Conservation (phyloP, 805 yeast genomes). For the Metschnikowia gelsemii region DNA sequence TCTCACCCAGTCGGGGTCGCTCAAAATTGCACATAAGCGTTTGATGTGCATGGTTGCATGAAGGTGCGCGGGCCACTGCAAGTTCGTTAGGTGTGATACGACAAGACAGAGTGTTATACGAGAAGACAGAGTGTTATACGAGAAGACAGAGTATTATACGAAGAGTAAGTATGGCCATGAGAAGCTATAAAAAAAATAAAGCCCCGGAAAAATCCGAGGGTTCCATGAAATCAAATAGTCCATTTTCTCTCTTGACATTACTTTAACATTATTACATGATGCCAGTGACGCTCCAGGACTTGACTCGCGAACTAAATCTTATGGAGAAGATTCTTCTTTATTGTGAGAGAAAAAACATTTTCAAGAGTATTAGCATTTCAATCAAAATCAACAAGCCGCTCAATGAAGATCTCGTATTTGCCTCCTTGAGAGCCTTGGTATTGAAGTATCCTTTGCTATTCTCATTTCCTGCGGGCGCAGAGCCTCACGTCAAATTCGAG, state of each 20-base stretch:
- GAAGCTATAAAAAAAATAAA: neutral
- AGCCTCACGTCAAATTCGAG: slow-evolving; percentile 9
- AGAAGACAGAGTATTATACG: neutral
- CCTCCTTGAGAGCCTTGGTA: slow-evolving; percentile 11
- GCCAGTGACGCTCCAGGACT: slow-evolving; percentile 8
- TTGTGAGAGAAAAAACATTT: slow-evolving; percentile 10
- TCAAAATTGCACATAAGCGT: neutral
- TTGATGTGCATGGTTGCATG: neutral
- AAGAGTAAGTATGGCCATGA: neutral
- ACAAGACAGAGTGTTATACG: neutral
- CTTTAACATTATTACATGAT: neutral
- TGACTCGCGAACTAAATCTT: slow-evolving; percentile 10
- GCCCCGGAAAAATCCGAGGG: too few relatives aligned
- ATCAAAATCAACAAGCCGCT: slow-evolving; percentile 8
- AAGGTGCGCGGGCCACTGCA: neutral
- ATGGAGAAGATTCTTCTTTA: slow-evolving; percentile 11
- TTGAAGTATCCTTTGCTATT: slow-evolving; percentile 14
- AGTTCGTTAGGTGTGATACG: neutral
- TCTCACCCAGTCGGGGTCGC: neutral
- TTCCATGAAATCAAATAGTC: neutral
- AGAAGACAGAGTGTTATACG: too few relatives aligned
- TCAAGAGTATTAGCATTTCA: slow-evolving; percentile 11
- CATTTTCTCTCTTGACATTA: neutral
- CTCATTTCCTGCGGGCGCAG: slow-evolving; percentile 8
- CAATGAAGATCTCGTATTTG: slow-evolving; percentile 4